A percentile compares a stretch with the other conserved stretches of the same genome.
phyloP scores from a whole-genome alignment of 1,139 yeast genomes.

The Lodderomyces margitis region DNA sequence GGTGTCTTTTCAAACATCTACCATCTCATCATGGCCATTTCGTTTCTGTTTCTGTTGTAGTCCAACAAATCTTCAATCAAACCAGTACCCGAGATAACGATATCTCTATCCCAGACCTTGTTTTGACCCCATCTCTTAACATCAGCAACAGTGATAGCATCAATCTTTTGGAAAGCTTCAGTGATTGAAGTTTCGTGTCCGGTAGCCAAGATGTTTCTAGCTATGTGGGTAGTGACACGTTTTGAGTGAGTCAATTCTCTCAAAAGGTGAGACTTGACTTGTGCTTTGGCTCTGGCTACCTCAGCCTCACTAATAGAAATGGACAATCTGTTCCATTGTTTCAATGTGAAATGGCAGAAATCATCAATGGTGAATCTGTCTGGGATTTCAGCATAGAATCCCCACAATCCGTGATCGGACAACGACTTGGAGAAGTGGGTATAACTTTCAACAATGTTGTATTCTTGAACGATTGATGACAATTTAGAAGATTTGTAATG shows the following conservation, averaged over 20 bases:
- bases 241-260: conserved; percentile 42
- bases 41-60: conserved; percentile 82
- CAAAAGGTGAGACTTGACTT: conserved; percentile 62
- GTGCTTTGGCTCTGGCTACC: conserved; percentile 67
- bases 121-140: conserved; percentile 72
- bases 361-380: conserved; percentile 65
- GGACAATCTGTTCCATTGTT: conserved; percentile 84
- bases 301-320: conserved; percentile 73
- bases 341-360: conserved; percentile 72
- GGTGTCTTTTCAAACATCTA: too few relatives aligned
- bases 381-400: conserved; percentile 65
- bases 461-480: conserved; percentile 68
- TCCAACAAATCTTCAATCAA: conserved; percentile 80
- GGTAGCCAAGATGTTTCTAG: conserved; percentile 54
- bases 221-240: conserved; percentile 57
- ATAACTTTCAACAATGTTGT: conserved; percentile 69
- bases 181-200: conserved; percentile 62
- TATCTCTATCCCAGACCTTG: conserved; percentile 79
- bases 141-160: conserved; percentile 57
- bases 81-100: conserved; percentile 80
- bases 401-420: conserved; percentile 82
- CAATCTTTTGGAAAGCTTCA: conserved; percentile 62
- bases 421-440: conserved; percentile 69
- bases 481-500: conserved; percentile 82
- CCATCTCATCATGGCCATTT: conserved; percentile 84